Evolutionary conservation across 2,329 filamentous ascomycete species (phyloP).

Genomic region (Podosphaera fusca): DNA sequence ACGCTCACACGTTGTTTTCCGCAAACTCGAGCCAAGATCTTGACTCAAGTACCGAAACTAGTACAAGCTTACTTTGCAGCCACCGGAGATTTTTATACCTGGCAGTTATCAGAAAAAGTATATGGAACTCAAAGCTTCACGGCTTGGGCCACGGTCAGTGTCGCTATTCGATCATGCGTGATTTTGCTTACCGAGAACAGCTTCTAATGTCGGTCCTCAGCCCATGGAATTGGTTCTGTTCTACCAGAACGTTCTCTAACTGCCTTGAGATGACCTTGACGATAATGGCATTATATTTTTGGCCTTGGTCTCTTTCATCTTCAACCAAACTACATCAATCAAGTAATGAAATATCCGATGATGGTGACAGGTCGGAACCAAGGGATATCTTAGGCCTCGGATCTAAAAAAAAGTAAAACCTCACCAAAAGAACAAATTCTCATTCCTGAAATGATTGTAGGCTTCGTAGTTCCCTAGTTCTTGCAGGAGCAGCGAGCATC

Average conservation of each 20-base stretch:
- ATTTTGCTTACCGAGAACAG: constrained; percentile 19
- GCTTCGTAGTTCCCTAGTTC: constrained; percentile 38
- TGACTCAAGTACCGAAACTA: constrained; percentile 51
- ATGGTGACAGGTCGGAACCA: not conserved
- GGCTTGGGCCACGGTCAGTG: constrained; percentile 43
- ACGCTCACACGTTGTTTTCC: constrained; percentile 28
- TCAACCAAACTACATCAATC: not conserved
- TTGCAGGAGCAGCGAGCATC: constrained; percentile 64
- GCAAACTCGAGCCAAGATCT: constrained; percentile 35
- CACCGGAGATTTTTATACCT: constrained; percentile 65
- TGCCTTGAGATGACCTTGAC: constrained; percentile 80
- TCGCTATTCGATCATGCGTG: not conserved
- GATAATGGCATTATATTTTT: constrained; percentile 52
- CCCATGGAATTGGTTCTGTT: constrained; percentile 95
- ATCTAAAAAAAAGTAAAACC: not conserved
- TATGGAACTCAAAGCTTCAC: constrained; percentile 43
- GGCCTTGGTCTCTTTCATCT: constrained; percentile 59
- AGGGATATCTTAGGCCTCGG: not conserved
- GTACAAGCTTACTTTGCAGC: constrained; percentile 61
- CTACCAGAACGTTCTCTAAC: constrained; percentile 83
- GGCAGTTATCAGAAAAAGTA: constrained; percentile 51
- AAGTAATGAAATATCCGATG: not conserved
- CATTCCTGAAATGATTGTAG: constrained; percentile 16
- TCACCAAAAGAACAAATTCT: not conserved
- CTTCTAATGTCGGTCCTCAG: constrained; percentile 48